phyloP scores from a whole-genome alignment of 306 rosid species.

The Cicer bijugum region DNA sequence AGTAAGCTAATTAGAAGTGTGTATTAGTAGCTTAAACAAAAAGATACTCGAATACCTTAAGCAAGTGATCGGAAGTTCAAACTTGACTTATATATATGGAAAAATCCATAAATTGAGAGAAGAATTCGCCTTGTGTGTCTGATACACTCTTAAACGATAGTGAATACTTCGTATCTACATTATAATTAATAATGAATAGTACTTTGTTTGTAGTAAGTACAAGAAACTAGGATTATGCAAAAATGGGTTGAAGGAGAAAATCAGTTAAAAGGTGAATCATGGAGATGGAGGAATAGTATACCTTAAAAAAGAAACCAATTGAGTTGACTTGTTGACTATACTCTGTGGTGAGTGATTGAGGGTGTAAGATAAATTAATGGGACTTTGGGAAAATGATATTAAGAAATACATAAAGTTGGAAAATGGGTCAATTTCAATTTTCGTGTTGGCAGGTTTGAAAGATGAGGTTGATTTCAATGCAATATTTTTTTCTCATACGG shows the following conservation, averaged over 20 bases:
- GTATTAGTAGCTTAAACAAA: background rate
- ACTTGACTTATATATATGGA: background rate
- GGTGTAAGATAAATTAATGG: too few species aligned
- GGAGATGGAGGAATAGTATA: too few species aligned
- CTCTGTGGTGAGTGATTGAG: too few species aligned
- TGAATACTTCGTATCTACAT: too few species aligned
- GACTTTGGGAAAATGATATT: too few species aligned
- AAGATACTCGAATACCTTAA: background rate
- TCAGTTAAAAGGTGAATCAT: too few species aligned
- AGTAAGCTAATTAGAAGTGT: background rate
- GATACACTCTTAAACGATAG: background rate
- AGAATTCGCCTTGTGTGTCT: background rate
- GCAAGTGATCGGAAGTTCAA: background rate
- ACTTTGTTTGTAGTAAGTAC: too few species aligned
- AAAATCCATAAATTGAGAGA: background rate
- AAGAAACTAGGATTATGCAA: too few species aligned
- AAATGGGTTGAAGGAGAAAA: too few species aligned
- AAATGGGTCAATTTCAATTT: background rate
- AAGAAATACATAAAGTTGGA: background rate
- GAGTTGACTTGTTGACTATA: too few species aligned
- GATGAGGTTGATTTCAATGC: background rate
- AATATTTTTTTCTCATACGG: background rate
- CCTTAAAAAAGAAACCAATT: too few species aligned
- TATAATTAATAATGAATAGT: too few species aligned
- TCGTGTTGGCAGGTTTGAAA: background rate